Conservation (phyloP, 305 asterid species). For the Solanum hybrid region DNA sequence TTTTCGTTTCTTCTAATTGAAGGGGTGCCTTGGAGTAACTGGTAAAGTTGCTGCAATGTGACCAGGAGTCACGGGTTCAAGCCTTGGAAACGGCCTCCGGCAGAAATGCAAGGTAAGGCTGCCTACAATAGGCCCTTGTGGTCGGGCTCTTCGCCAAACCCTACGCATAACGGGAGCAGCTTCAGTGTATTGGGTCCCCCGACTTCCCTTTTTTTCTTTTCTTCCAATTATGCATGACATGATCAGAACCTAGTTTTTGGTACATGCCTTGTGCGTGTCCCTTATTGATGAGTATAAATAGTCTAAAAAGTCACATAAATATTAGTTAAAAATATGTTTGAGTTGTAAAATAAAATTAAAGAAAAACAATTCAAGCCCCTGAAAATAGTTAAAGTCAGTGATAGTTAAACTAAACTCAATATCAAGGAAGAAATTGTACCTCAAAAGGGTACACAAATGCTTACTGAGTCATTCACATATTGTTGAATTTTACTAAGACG, state of each 20-base stretch:
- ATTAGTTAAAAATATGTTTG: neutral
- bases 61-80: neutral
- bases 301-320: neutral
- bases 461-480: neutral
- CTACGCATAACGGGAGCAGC: neutral
- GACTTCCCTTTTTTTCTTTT: neutral
- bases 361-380: neutral
- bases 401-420: neutral
- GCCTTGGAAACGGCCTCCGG: neutral
- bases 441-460: neutral
- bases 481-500: neutral
- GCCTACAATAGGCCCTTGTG: neutral
- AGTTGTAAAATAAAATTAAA: neutral
- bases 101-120: neutral
- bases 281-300: neutral
- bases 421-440: neutral
- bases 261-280: neutral
- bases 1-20: neutral
- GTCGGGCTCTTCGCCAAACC: neutral
- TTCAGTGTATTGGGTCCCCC: neutral
- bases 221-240: neutral
- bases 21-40: neutral
- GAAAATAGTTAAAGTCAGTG: neutral
- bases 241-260: neutral
- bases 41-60: neutral